Percentiles rank a stretch among this genome's conserved stretches.
Conservation (phyloP, 257 asterid genomes). For the Capsicum baccatum region DNA sequence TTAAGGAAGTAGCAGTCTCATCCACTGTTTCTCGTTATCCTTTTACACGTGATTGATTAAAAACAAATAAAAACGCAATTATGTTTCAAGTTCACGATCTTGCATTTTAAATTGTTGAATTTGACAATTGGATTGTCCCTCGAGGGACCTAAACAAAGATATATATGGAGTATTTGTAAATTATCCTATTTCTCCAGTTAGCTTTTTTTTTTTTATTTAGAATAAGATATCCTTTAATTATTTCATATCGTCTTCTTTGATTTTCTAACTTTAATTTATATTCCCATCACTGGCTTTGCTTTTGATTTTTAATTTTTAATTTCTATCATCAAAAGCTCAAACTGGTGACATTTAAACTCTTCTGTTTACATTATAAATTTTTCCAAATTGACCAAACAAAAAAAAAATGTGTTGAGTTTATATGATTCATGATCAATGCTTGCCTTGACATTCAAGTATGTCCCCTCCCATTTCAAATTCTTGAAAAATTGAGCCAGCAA, state of each 20-base stretch:
- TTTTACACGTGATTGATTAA: neutral
- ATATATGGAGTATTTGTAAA: too few relatives aligned
- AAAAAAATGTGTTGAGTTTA: neutral
- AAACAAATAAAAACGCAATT: neutral
- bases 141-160: neutral
- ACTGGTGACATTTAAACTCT: neutral
- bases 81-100: neutral
- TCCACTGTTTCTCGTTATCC: neutral
- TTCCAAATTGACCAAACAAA: neutral
- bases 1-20: too few relatives aligned
- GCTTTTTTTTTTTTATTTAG: conserved; percentile 1
- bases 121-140: neutral
- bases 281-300: neutral
- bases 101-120: conserved; percentile 8
- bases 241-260: neutral
- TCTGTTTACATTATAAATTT: neutral
- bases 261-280: neutral
- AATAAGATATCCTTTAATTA: conserved; percentile 21
- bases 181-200: neutral
- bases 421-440: conserved; percentile 10
- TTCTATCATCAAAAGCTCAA: neutral
- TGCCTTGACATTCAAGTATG: conserved; percentile 35
- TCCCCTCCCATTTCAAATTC: conserved; percentile 17
- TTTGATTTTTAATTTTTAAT: neutral
- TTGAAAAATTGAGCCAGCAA: conserved; percentile 5